Evolutionary conservation across 352 stramenopile genomes (phyloP).

Genomic region (Phytophthora podocarpi): DNA sequence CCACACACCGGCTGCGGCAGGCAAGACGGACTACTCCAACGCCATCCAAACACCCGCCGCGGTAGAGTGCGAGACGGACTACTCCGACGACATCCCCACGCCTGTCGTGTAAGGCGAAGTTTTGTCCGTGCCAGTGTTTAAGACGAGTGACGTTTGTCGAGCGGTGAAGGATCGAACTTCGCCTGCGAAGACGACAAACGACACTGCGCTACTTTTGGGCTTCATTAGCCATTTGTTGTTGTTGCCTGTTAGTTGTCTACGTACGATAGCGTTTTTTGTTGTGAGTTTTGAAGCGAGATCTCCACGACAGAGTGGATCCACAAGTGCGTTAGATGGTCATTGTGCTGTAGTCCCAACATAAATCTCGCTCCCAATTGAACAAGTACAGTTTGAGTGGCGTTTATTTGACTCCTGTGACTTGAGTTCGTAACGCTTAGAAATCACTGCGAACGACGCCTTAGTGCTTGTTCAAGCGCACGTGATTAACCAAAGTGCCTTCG

Average conservation of each 20-base stretch:
- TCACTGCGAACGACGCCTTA: too few relatives aligned
- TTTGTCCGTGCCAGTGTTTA: slow-evolving; percentile 1
- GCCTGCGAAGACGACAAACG: not conserved
- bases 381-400: not conserved
- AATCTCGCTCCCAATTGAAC: slow-evolving; percentile 1
- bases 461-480: too few relatives aligned
- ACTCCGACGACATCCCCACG: slow-evolving; percentile 26
- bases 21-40: slow-evolving; percentile 16
- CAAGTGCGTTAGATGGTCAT: slow-evolving; percentile 9
- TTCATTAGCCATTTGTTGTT: slow-evolving; percentile 3
- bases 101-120: slow-evolving; percentile 14
- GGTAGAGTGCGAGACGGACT: not conserved
- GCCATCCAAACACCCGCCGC: slow-evolving; percentile 16
- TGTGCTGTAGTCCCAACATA: not conserved
- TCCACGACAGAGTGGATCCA: slow-evolving; percentile 5
- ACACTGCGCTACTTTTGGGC: slow-evolving; percentile 1
- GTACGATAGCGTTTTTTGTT: slow-evolving; percentile 6
- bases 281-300: slow-evolving; percentile 9
- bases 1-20: not conserved
- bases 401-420: too few relatives aligned
- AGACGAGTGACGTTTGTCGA: slow-evolving; percentile 1
- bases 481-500: too few relatives aligned
- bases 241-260: slow-evolving; percentile 13
- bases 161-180: slow-evolving; percentile 25
- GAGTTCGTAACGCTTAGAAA: not conserved